Conservation (phyloP, 2,329 filamentous ascomycete species). For the Fusarium scirpi region DNA sequence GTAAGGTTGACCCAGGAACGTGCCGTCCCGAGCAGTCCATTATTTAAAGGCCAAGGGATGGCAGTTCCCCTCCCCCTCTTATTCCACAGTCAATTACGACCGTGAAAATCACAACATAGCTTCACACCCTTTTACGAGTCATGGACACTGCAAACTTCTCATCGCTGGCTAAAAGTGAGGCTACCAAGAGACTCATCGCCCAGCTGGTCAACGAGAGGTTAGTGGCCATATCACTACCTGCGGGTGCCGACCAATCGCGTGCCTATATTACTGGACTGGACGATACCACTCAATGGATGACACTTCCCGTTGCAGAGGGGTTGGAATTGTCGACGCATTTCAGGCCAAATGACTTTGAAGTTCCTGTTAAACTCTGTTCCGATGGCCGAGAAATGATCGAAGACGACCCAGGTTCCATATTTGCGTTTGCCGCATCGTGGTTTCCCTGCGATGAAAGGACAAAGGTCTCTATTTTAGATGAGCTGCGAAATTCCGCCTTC, state of each 20-base stretch:
- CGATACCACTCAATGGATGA: background rate
- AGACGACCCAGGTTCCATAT: background rate
- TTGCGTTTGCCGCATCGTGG: background rate
- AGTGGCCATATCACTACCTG: background rate
- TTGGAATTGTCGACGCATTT: background rate
- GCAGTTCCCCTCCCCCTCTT: too few species aligned
- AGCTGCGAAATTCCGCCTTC: background rate
- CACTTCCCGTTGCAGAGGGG: background rate
- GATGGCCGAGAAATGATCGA: background rate
- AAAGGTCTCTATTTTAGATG: background rate
- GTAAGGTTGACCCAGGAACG: too few species aligned
- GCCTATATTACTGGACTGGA: background rate
- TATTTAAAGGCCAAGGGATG: too few species aligned
- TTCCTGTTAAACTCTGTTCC: background rate
- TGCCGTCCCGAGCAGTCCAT: too few species aligned
- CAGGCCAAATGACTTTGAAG: background rate
- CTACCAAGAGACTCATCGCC: background rate
- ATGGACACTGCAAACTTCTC: background rate
- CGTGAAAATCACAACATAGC: too few species aligned
- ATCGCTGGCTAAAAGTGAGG: background rate
- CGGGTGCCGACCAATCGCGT: background rate
- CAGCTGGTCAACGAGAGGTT: background rate
- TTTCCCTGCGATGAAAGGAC: background rate
- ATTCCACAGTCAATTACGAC: too few species aligned
- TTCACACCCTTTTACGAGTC: too few species aligned